Conservation (phyloP, 2,329 filamentous ascomycete genomes). For the Penicillium sp. region DNA sequence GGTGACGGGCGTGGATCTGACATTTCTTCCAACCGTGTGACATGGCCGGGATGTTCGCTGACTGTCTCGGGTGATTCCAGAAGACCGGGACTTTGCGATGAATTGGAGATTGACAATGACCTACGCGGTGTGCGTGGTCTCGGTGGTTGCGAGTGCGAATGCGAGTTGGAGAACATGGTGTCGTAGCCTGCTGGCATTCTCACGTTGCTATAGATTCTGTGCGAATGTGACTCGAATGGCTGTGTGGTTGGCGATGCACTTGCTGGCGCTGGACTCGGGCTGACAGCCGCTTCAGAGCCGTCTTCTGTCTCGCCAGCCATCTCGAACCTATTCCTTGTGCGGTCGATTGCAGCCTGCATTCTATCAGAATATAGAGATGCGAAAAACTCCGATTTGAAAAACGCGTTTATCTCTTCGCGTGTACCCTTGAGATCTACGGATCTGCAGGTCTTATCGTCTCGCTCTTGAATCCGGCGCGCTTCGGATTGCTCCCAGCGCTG, state of each 20-base stretch:
- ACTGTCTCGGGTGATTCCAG: constrained; percentile 35
- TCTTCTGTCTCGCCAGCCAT: background rate
- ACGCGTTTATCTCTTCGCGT: constrained; percentile 16
- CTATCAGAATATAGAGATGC: too few species aligned
- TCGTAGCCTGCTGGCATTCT: constrained; percentile 37
- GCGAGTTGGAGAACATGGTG: constrained; percentile 30
- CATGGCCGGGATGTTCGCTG: constrained; percentile 34
- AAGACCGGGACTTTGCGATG: too few species aligned
- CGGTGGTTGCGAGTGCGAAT: too few species aligned
- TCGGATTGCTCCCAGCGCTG: constrained; percentile 37
- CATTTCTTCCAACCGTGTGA: constrained; percentile 8
- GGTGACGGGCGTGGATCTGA: constrained; percentile 19
- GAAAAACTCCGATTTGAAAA: too few species aligned
- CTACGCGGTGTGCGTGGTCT: too few species aligned
- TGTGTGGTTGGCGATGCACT: background rate
- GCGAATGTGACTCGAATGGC: constrained; percentile 8
- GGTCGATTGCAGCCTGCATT: too few species aligned
- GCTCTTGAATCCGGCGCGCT: constrained; percentile 33
- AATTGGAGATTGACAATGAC: too few species aligned
- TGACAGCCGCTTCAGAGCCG: background rate
- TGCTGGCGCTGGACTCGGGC: background rate
- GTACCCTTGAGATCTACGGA: constrained; percentile 23
- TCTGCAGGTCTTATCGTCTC: constrained; percentile 26
- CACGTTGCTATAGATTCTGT: constrained; percentile 6
- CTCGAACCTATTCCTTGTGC: too few species aligned